Conservation (phyloP, 2,329 filamentous ascomycete species). For the Fonsecaea erecta region DNA sequence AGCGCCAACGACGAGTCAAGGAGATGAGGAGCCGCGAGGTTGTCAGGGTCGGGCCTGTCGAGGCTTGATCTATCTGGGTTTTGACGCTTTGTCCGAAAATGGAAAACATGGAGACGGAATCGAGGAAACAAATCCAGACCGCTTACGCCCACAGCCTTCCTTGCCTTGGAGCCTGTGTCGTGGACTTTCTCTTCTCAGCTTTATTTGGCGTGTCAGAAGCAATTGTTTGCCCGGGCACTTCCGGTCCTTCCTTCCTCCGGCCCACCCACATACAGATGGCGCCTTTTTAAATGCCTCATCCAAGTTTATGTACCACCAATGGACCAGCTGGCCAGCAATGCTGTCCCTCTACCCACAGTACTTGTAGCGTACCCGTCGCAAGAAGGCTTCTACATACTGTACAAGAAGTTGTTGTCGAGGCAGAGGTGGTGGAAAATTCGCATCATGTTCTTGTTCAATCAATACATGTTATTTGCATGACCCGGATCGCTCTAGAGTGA, state of each 20-base stretch:
- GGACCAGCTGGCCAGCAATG: not conserved
- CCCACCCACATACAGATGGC: not conserved
- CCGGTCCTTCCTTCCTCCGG: not conserved
- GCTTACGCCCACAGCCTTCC: not conserved
- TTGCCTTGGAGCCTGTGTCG: not conserved
- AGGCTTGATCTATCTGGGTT: not conserved
- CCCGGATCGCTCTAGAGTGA: constrained; percentile 23
- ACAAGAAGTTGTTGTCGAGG: not conserved
- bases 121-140: not conserved
- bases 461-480: constrained; percentile 22
- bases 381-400: no score
- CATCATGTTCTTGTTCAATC: not conserved
- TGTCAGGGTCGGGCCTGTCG: constrained; percentile 56
- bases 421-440: not conserved
- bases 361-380: no score
- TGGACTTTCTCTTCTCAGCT: not conserved
- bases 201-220: not conserved
- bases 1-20: constrained; percentile 40
- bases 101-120: not conserved
- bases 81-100: not conserved
- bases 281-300: not conserved
- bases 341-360: not conserved
- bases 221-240: not conserved
- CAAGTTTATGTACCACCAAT: not conserved
- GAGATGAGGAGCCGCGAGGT: constrained; percentile 44